Evolutionary conservation across 73 alveolate species (phyloP).

Genomic region (Paramecium biaurelia): DNA sequence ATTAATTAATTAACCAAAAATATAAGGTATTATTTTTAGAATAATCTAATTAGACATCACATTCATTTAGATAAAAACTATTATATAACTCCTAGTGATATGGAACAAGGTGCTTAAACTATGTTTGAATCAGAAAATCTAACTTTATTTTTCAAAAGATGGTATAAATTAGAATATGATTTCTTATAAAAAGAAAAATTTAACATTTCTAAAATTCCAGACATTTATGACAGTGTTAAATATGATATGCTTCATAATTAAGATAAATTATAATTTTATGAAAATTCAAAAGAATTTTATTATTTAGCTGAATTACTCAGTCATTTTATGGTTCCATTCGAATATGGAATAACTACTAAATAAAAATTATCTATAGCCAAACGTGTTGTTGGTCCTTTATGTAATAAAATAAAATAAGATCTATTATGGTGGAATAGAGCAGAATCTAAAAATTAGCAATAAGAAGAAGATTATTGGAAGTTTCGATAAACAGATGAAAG

Average conservation of each 20-base stretch:
- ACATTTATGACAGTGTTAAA: slow-evolving; percentile 89
- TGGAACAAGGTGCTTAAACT: slow-evolving; percentile 7
- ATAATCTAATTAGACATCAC: background rate
- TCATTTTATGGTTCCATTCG: slow-evolving; percentile 86
- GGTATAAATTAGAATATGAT: slow-evolving; percentile 87
- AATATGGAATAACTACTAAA: slow-evolving; percentile 85
- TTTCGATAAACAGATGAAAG: slow-evolving; percentile 86
- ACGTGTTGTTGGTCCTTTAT: slow-evolving; percentile 72
- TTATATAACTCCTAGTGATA: slow-evolving; percentile 60
- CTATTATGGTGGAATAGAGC: slow-evolving; percentile 78
- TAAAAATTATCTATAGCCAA: slow-evolving; percentile 80
- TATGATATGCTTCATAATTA: slow-evolving; percentile 90
- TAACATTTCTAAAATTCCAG: slow-evolving; percentile 92
- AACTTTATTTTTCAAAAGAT: slow-evolving; percentile 85
- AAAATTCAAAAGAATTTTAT: slow-evolving; percentile 66
- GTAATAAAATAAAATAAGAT: slow-evolving; percentile 86
- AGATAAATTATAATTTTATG: slow-evolving; percentile 67
- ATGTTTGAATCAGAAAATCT: slow-evolving; percentile 67
- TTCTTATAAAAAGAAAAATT: slow-evolving; percentile 71
- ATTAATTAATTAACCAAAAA: slow-evolving; percentile 40
- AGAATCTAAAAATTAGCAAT: slow-evolving; percentile 55
- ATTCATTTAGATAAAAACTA: slow-evolving; percentile 19
- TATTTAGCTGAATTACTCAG: slow-evolving; percentile 73
- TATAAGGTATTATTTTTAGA: background rate
- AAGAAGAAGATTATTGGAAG: slow-evolving; percentile 73